Evolutionary conservation across 495 filamentous ascomycete genomes (phyloP).

Genomic region (Stereocaulon alpinum): DNA sequence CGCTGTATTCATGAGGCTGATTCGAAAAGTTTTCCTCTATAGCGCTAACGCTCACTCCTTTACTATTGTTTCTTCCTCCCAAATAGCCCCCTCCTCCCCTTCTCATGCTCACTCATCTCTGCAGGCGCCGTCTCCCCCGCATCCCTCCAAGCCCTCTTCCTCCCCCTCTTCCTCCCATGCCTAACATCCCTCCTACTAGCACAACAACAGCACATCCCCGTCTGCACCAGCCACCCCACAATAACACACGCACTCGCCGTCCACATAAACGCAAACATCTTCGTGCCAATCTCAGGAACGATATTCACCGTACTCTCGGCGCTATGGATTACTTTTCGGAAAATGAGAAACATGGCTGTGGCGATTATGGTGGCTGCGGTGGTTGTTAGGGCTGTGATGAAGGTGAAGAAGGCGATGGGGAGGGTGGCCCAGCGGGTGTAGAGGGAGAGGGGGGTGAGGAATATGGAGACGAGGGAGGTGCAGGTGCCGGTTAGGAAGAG

Average conservation of each 20-base stretch:
- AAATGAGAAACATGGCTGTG: constrained; percentile 71
- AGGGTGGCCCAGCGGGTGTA: constrained; percentile 42
- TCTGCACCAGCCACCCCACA: constrained; percentile 58
- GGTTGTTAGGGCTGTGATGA: constrained; percentile 53
- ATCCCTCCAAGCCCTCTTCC: constrained; percentile 26
- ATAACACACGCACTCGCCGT: constrained; percentile 56
- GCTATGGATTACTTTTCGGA: constrained; percentile 57
- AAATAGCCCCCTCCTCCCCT: not conserved
- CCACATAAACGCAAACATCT: constrained; percentile 91
- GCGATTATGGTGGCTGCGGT: constrained; percentile 62
- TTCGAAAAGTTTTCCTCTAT: too few relatives aligned
- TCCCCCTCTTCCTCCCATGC: constrained; percentile 40
- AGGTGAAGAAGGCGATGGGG: constrained; percentile 48
- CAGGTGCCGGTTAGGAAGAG: constrained; percentile 64
- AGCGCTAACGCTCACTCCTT: too few relatives aligned
- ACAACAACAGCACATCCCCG: constrained; percentile 66
- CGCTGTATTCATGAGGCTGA: too few relatives aligned
- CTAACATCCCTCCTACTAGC: constrained; percentile 48
- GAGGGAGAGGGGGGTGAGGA: constrained; percentile 47
- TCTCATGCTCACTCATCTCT: constrained; percentile 3
- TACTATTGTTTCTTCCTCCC: not conserved
- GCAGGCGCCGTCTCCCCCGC: constrained; percentile 5
- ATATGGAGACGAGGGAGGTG: constrained; percentile 57
- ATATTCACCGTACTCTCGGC: constrained; percentile 63
- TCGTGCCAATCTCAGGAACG: constrained; percentile 50